Base-by-base conservation (phyloP, 768 basidiomycete species). In the Russula sp. region DNA sequence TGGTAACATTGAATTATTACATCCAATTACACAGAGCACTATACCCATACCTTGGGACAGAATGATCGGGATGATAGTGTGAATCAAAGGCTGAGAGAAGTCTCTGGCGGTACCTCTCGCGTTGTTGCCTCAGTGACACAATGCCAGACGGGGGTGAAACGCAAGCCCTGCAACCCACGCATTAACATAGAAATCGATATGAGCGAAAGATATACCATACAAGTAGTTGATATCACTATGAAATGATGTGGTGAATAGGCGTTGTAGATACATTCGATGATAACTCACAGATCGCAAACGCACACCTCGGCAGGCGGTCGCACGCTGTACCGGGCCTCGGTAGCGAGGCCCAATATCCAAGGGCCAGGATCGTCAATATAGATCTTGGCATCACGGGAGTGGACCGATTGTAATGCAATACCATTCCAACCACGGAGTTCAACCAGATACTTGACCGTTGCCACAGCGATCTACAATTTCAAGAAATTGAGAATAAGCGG, bases 301-400 rank as follows among this genome's bases (percentile, higher is more conserved):
- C 90, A 93, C 36, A 95, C 87, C 72, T 98, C 96, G 0, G 89
- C 79, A 1, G 86, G 78, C 10, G 88, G 83, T 30, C 88, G 80
- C 22, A 92, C 79, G 68, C 89, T 83, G 73, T 92, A 89, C 64
- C 92, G 82, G 9, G 90, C 88, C 72, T 95, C 89, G 1, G 90
- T 91, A 13, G 92, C 85, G 44, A 96, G 80, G 40, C 92, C 95
- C 74, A 98, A 84, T 70, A 98, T 94, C 87, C 93, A 98, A 65
- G 96, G 96, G 38, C 95, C 95, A 49, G 95, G 93, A 74, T 98
- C 94, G 69, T 98, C 94, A 66, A 95, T 88, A 69, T 93, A 92
- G 58, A 98, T 92, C 72, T 89, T 92, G 30, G 92, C 88, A 68
- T 97, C 96, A 51, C 95, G 86, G 38, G 88, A 86, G 73, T 94